phyloP scores from a whole-genome alignment of 2,329 filamentous ascomycete species.

The Thermomyces lanuginosus region DNA sequence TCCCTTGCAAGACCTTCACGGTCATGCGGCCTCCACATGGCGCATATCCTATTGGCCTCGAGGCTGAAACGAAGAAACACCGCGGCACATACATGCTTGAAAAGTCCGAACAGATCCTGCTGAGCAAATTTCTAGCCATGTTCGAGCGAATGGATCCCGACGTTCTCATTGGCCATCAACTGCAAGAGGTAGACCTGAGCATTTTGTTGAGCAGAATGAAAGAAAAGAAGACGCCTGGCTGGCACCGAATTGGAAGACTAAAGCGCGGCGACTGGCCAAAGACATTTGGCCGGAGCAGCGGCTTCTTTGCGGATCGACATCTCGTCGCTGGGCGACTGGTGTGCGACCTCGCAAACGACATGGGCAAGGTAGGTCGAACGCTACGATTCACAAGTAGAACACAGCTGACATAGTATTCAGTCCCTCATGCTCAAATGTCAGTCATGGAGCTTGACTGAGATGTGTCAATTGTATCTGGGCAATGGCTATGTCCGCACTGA shows the following conservation, averaged over 20 bases:
- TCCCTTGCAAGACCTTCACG: slow-evolving; percentile 82
- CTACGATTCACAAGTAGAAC: not conserved
- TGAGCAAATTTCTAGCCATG: slow-evolving; percentile 78
- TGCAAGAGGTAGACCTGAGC: slow-evolving; percentile 96
- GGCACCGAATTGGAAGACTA: slow-evolving; percentile 82
- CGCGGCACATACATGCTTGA: slow-evolving; percentile 63
- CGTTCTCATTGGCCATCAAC: slow-evolving; percentile 79
- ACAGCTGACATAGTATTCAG: slow-evolving; percentile 19
- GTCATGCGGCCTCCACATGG: slow-evolving; percentile 65
- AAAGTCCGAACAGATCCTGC: slow-evolving; percentile 67
- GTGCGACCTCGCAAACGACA: slow-evolving; percentile 89
- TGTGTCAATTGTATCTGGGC: slow-evolving; percentile 80
- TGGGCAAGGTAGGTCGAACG: slow-evolving; percentile 49
- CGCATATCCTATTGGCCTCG: slow-evolving; percentile 73
- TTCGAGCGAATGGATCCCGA: slow-evolving; percentile 81
- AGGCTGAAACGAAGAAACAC: slow-evolving; percentile 56
- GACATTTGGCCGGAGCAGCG: slow-evolving; percentile 68
- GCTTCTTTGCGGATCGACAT: slow-evolving; percentile 85
- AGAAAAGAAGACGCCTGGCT: slow-evolving; percentile 81
- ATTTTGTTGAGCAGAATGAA: slow-evolving; percentile 72
- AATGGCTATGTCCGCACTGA: slow-evolving; percentile 59
- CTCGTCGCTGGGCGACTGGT: slow-evolving; percentile 75
- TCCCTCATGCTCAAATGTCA: slow-evolving; percentile 95
- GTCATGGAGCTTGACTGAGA: slow-evolving; percentile 94
- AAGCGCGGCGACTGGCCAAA: slow-evolving; percentile 74